Base-by-base conservation (phyloP, 129 eudicot species). In the Silybum marianum region DNA sequence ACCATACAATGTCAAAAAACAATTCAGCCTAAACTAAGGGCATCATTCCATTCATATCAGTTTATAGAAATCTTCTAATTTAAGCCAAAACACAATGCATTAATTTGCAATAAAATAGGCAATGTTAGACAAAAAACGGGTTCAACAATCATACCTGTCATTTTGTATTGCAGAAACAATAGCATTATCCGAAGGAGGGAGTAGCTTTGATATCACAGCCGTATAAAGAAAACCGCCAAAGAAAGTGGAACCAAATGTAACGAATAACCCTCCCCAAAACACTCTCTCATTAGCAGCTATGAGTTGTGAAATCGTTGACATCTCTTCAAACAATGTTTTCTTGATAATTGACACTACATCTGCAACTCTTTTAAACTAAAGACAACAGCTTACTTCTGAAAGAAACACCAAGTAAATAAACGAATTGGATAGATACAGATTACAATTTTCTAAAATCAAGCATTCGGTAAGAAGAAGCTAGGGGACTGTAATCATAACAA, bases 151-250 rank as follows among this genome's bases (percentile, higher is more conserved):
- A 11, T 81, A 90, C 92, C 92, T 90, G 88, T 92, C 97, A 19
- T 58, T 81, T 90, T 90, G 97, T 73, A 92, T 85, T 30, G 90
- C 87, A 76, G 76, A 80, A 23, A 88, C n/a, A 23, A 92, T 58
- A 11, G 80, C 78, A 79, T 88, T 86, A 74, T 86, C 75, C 14
- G 88, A 88, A n/a, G 24, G 86, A 67, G 98, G 93, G 39, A 91
- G 88, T 39, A 93, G 88, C 85, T 93, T 93, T 18, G 98, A 88
- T 51, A 93, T 48, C 13, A 93, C 84, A 26, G 95, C 93, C 66
- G 91, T 85, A 82, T 85, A 91, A 40, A 88, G 77, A 71, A 91
- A 91, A 58, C 80, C 87, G 14, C 76, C 69, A 76, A 89, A 93
- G 7, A 83, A 88, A 69, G 83, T 23, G 2, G 75, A 54, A 23